Base-by-base conservation (phyloP, 1,284 basidiomycete genomes). In the Gymnopus androsaceus region DNA sequence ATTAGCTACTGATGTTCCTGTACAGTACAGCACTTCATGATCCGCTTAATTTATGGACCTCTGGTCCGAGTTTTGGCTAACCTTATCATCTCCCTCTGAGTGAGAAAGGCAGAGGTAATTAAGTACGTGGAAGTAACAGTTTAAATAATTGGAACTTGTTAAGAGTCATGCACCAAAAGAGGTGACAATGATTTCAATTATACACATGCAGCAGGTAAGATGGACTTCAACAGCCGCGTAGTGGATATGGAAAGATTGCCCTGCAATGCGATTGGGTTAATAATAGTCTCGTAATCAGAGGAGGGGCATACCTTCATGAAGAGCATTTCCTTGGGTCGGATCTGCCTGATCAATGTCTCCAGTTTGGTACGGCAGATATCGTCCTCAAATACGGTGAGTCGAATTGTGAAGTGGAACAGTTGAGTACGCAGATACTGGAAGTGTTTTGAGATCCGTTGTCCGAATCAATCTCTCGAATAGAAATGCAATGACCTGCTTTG, bases 351-450 rank as follows among this genome's bases (percentile, higher is more conserved):
- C 67, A 98, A 76, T 0, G 97, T 99, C 75, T 99, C 96, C 60
- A 99, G 75, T 65, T 88, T 89, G 3, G 96, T 98, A 37, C 94
- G 83, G 64, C 91, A 95, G 14, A 92, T 81, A 69, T 99, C 97
- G 66, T 99, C 97, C 56, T 91, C 84, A 67, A 99, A 98, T 1
- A 83, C 79, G 53, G 92, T 90, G 64, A 99, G 64, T 94, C 91
- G 77, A 99, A 99, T 69, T 98, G 92, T 58, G 95, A 96, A 0
- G 97, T 99, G 6, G 95, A 84, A 57, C 95, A 95, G 69, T 99
- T 97, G 64, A 99, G 75, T n/a, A 95, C 87, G 66, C 94, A 97
- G 38, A 98, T 76, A 1, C 97, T 97, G 69, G 98, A 99, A 17
- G 77, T 79, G 56, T 82, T 80, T 4, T 72, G 73, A 3, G 75